Base-by-base conservation (phyloP, 2,329 filamentous ascomycete species). In the Trichophyton verrucosum region DNA sequence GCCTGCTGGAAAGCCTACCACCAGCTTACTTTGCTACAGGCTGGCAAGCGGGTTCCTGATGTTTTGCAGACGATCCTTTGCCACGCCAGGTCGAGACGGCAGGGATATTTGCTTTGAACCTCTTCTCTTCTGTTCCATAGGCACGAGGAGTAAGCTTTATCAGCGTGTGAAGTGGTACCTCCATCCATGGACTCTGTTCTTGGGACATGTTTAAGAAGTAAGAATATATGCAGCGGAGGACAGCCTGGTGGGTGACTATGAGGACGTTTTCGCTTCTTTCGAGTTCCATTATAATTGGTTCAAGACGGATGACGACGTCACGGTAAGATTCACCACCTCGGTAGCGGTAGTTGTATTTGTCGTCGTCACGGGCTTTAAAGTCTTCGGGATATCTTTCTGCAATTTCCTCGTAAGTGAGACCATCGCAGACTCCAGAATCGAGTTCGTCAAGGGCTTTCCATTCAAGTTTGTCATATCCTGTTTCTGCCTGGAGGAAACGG, bases 321-420 rank as follows among this genome's bases (percentile, higher is more conserved):
- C 92, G 89, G 74, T 99, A 89, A 63, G 89, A 95, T 77, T 99
- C 94, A 60, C 94, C 94, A 64, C 94, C 94, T 3, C 94, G 87
- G 76, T 99, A 99, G 61, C 94, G 90, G 77, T 99, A 99, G 78
- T 99, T 97, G 83, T 97, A 97, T 76, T 99, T 99, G 80, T 99
- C 94, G 66, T 96, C 90, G 74, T 99, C 94, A 64, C 94, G 89
- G 38, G 92, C 91, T 57, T 86, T 85, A 76, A 99, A 99, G 76
- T 99, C 94, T 67, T 96, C 91, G 0, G 94, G 94, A 72, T 89
- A 97, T 60, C 82, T 78, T 69, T 95, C 84, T 69, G 94, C 90
- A 71, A 99, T 97, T 72, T 99, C 88, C 69, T 90, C 89, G 73
- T 96, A 96, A 1, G 94, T 99, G 73, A 97, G 84, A 60, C 92